Evolutionary conservation across 176 grass and related monocot genomes (phyloP), one percentile per base, ranked within the genome.

Genomic region (Paspalum vaginatum): DNA sequence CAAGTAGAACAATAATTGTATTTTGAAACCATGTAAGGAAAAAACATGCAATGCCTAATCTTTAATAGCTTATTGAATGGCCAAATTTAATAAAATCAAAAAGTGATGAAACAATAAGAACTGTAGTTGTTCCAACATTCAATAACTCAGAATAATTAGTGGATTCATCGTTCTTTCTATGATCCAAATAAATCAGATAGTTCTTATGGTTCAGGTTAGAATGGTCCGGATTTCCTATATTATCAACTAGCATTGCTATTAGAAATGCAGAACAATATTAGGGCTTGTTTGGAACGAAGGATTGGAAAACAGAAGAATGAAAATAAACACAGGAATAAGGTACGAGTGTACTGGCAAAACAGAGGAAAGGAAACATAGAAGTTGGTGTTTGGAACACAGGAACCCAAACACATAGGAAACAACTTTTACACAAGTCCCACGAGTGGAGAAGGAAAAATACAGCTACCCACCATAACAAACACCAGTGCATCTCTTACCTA

Each of bases 91-190:
- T 20, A 24, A 76, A 18, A 63, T 49, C 10, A 81, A 27, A 11
- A 81, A 61, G 18, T 7, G 15, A 32, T 63, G 47, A 70, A 76
- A 70, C 39, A 84, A 24, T 21, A 81, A 69, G 60, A 64, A 32
- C 18, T 9, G 27, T 68, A 81, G 38, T 9, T 15, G 18, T 81
- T 74, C 38, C 46, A 72, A 62, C 12, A 70, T n/a, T 70, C 13
- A 66, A 76, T 12, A 78, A 83, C 25, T 11, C 38, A 65, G 17
- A 64, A 64, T 38, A 7, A 44, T 5, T 18, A 37, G 45, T 13
- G 14, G 68, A 71, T 59, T 52, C 25, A 42, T 55, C n/a, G 45
- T 68, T 62, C 2, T 68, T 82, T 22, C 13, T 42, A 54, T 61
- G 49, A 58, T 49, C 45, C 8, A 62, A 50, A 5, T 49, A 51